Conservation (phyloP, 345 rosid genomes). For the Erucastrum elatum region DNA sequence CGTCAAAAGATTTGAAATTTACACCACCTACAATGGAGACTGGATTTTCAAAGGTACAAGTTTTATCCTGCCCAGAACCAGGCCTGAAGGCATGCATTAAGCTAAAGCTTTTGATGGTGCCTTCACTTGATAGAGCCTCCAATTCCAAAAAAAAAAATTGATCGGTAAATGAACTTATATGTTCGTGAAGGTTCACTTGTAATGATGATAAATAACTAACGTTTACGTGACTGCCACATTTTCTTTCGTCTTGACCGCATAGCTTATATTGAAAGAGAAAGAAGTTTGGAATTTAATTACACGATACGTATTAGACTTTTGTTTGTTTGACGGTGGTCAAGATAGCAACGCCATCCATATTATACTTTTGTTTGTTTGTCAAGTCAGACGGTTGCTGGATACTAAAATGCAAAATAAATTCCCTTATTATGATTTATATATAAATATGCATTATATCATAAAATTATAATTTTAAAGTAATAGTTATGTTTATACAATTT, state of each 20-base stretch:
- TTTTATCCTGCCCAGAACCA: not conserved
- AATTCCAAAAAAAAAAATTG: not conserved
- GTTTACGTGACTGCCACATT: slow-evolving; percentile 37
- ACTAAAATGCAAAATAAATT: not conserved
- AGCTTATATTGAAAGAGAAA: not conserved
- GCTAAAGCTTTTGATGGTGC: not conserved
- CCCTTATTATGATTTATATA: not conserved
- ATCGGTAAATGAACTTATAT: slow-evolving; percentile 8
- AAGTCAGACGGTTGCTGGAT: slow-evolving; percentile 7
- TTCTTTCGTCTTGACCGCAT: slow-evolving; percentile 8
- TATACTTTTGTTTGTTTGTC: slow-evolving; percentile 6
- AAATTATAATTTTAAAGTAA: not conserved
- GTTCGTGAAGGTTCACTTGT: slow-evolving; percentile 23
- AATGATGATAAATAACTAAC: slow-evolving; percentile 28
- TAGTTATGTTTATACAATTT: too few species aligned
- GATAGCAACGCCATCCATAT: not conserved
- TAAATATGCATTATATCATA: not conserved
- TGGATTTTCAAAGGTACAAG: not conserved
- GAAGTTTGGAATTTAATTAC: not conserved
- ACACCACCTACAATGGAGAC: not conserved
- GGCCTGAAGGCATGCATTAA: too few species aligned
- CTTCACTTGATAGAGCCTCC: not conserved
- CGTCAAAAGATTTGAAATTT: not conserved
- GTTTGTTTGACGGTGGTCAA: not conserved
- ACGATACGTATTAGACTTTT: not conserved